These are phyloP conservation scores for Ganoderma lingzhi DNA, from an alignment of 1,284 basidiomycete genomes.

Conservation along the genomic window DNA sequence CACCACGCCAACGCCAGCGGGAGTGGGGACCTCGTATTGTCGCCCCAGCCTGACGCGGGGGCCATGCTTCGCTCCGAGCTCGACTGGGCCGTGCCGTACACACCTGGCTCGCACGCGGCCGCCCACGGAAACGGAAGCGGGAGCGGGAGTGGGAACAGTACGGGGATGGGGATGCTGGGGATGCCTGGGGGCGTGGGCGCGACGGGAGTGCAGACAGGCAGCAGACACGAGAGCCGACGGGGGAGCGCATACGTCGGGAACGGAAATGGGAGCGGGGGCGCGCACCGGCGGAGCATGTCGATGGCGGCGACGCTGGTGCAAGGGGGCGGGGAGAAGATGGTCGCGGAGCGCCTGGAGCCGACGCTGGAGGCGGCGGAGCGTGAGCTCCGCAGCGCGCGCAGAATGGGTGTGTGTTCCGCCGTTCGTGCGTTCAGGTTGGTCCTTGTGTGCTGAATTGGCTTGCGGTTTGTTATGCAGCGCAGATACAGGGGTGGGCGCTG, in stretches of 20 bases:
- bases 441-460: conserved; percentile 4
- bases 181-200: background rate
- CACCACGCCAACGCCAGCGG: background rate
- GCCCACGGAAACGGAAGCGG: background rate
- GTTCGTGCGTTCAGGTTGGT: too few relatives aligned
- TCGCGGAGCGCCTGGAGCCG: conserved; percentile 42
- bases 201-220: background rate
- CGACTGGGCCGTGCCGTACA: conserved; percentile 26
- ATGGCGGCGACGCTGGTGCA: conserved; percentile 13
- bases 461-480: conserved; percentile 45
- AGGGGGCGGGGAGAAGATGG: conserved; percentile 31
- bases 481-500: conserved; percentile 55
- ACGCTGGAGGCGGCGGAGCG: conserved; percentile 41
- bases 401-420: conserved; percentile 35
- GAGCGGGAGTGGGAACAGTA: background rate
- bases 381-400: conserved; percentile 33
- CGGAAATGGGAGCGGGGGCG: conserved; percentile 3
- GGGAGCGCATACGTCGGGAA: background rate
- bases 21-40: conserved; percentile 3
- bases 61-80: conserved; percentile 18
- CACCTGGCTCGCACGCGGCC: background rate
- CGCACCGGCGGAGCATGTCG: conserved; percentile 12
- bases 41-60: background rate
- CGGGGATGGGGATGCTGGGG: conserved; percentile 6
- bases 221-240: conserved; percentile 1